phyloP scores from a whole-genome alignment of 1,139 yeast genomes.

The Protomyces pachydermus region DNA sequence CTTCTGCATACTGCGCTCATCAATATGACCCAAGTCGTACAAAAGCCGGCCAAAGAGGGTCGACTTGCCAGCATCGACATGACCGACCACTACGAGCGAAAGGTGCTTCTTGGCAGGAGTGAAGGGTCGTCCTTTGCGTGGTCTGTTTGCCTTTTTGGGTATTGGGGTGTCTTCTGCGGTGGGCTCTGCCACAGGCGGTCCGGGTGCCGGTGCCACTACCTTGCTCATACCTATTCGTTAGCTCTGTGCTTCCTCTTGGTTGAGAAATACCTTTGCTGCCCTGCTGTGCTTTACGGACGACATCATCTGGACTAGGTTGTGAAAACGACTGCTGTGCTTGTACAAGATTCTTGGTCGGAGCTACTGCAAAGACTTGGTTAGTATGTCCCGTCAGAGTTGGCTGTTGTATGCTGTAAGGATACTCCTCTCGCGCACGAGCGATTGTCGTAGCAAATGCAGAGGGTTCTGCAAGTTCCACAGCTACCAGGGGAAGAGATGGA shows the following conservation, averaged over 20 bases:
- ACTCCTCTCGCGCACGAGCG: slow-evolving; percentile 10
- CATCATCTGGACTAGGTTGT: slow-evolving; percentile 81
- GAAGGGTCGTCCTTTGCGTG: slow-evolving; percentile 44
- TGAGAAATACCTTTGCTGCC: slow-evolving; percentile 10
- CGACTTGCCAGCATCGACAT: slow-evolving; percentile 97
- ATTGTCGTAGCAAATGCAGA: slow-evolving; percentile 31
- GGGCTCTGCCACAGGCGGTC: slow-evolving; percentile 24
- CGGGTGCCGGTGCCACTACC: not conserved
- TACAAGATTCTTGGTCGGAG: slow-evolving; percentile 45
- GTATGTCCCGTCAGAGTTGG: not conserved
- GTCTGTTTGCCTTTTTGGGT: slow-evolving; percentile 40
- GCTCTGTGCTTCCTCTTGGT: not conserved
- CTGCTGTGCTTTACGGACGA: slow-evolving; percentile 41
- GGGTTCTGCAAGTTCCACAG: slow-evolving; percentile 41
- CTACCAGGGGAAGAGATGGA: not conserved
- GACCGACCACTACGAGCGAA: slow-evolving; percentile 83
- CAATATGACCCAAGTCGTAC: slow-evolving; percentile 76
- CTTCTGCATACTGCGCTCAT: slow-evolving; percentile 68
- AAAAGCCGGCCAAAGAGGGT: slow-evolving; percentile 87
- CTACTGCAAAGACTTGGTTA: slow-evolving; percentile 34
- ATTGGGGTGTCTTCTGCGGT: slow-evolving; percentile 16
- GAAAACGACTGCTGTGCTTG: slow-evolving; percentile 48
- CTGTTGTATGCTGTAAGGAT: not conserved
- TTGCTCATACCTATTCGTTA: not conserved
- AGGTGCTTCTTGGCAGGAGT: slow-evolving; percentile 37